Conservation (phyloP, 179 eudicot species). For the Silene vulgaris region DNA sequence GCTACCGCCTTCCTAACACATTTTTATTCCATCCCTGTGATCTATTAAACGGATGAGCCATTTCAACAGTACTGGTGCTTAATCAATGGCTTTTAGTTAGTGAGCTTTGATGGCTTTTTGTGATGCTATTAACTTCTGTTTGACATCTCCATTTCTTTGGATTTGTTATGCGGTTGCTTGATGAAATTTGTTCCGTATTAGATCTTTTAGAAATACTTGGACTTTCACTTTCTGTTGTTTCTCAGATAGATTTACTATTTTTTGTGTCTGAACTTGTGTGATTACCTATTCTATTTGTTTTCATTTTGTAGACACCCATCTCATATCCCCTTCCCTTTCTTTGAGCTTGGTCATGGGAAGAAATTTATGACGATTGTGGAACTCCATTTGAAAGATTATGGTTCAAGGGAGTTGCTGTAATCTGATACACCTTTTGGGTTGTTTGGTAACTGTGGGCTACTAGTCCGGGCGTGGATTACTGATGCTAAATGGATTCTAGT, state of each 20-base stretch:
- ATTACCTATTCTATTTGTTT: neutral
- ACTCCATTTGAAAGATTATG: slow-evolving; percentile 10
- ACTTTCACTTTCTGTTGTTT: neutral
- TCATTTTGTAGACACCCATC: no score
- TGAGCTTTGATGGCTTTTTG: neutral
- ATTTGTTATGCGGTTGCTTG: neutral
- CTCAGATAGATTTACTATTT: neutral
- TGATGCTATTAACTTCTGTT: neutral
- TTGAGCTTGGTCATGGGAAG: slow-evolving; percentile 16
- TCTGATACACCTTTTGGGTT: slow-evolving; percentile 14
- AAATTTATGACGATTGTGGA: slow-evolving; percentile 8
- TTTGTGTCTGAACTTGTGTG: neutral
- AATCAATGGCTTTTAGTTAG: neutral
- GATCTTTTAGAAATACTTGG: neutral
- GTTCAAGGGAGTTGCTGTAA: slow-evolving; percentile 10
- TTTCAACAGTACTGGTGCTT: neutral
- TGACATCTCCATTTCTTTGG: neutral
- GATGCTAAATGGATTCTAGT: slow-evolving; percentile 27
- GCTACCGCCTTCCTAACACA: no score
- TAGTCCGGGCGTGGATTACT: slow-evolving; percentile 1
- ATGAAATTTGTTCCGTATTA: neutral
- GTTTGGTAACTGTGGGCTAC: slow-evolving; percentile 15
- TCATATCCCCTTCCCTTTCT: neutral
- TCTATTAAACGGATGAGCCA: neutral
- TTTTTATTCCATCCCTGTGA: neutral